These are phyloP conservation scores for Fistulinella prunicolor DNA, from an alignment of 768 basidiomycete genomes.

Conservation along the genomic window DNA sequence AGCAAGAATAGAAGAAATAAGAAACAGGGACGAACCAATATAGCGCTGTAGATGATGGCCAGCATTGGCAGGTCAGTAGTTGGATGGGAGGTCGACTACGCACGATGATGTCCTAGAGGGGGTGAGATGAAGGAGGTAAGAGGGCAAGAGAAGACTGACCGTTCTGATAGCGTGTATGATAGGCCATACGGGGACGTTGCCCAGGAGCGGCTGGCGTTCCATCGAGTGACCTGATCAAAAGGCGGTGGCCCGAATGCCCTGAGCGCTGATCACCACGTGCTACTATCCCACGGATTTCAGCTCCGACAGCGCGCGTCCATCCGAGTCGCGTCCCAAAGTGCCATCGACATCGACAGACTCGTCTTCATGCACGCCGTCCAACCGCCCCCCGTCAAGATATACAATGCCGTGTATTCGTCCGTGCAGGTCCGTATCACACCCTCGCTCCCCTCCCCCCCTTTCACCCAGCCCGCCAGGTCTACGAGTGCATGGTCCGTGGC, in stretches of 20 bases:
- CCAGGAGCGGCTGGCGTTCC: conserved; percentile 41
- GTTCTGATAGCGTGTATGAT: conserved; percentile 74
- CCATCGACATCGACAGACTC: conserved; percentile 13
- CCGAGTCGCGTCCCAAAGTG: conserved; percentile 30
- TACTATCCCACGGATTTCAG: conserved; percentile 25
- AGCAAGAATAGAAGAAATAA: conserved; percentile 1
- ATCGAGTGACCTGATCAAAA: no score
- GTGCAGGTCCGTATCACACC: conserved; percentile 55
- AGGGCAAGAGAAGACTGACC: conserved; percentile 31
- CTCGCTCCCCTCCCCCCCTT: not conserved
- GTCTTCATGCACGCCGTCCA: conserved; percentile 35
- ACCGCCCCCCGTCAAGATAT: conserved; percentile 71
- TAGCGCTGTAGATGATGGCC: conserved; percentile 46
- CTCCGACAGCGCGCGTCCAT: conserved; percentile 34
- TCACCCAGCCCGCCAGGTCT: conserved; percentile 56
- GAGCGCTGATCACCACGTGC: conserved; percentile 1
- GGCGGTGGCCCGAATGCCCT: no score
- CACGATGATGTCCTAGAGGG: conserved; percentile 60
- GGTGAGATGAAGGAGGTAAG: not conserved
- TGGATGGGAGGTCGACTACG: conserved; percentile 6
- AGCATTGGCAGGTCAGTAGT: conserved; percentile 3
- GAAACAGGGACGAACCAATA: conserved; percentile 49
- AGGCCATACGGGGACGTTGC: conserved; percentile 70
- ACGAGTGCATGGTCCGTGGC: conserved; percentile 97
- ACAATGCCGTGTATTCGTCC: conserved; percentile 90